Evolutionary conservation across 108 stramenopile genomes (phyloP).

Genomic region (Epithemia pelagica): DNA sequence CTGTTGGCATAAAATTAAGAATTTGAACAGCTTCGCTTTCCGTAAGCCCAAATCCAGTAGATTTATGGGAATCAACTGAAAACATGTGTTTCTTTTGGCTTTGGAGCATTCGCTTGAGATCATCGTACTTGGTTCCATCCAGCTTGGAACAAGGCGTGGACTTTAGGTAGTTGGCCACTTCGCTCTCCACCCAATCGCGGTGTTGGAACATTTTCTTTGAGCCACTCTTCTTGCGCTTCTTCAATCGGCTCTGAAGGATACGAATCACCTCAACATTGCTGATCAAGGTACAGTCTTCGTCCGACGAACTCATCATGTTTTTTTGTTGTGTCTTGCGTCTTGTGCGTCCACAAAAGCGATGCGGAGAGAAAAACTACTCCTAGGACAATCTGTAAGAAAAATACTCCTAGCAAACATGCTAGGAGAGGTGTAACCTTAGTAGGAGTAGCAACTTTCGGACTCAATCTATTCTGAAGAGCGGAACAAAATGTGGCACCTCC

Average conservation of each 20-base stretch:
- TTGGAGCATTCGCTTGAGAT: slow-evolving; percentile 9
- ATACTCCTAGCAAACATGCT: no score
- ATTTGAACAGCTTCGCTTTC: slow-evolving; percentile 76
- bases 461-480: no score
- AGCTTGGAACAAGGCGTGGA: slow-evolving; percentile 49
- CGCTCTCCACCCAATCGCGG: slow-evolving; percentile 73
- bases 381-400: no score
- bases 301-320: neutral
- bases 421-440: no score
- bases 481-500: no score
- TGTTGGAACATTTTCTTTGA: slow-evolving; percentile 32
- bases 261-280: slow-evolving; percentile 6
- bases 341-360: no score
- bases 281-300: neutral
- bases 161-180: slow-evolving; percentile 56
- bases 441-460: no score
- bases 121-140: slow-evolving; percentile 18
- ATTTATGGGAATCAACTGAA: slow-evolving; percentile 2
- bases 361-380: no score
- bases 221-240: neutral
- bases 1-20: slow-evolving; percentile 73
- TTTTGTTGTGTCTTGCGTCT: no score
- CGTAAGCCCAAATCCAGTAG: slow-evolving; percentile 52
- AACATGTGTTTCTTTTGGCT: slow-evolving; percentile 11
- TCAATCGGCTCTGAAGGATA: neutral